These are phyloP conservation scores for Arthrobotrys entomopaga DNA, from an alignment of 2,329 filamentous ascomycete genomes.

Conservation along the genomic window DNA sequence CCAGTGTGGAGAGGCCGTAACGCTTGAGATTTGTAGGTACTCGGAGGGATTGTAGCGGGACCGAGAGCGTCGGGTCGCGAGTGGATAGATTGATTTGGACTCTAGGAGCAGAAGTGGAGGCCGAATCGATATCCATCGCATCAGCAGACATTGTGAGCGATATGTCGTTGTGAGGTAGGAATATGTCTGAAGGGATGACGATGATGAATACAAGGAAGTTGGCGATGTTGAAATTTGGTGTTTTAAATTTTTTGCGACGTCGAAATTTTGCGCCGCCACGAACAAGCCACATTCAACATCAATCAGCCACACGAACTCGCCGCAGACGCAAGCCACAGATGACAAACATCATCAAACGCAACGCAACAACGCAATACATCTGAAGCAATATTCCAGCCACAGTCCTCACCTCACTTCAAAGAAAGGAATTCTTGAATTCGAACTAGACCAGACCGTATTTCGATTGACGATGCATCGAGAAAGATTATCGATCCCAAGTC, in stretches of 20 bases:
- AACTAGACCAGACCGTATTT: too few species aligned
- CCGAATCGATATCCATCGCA: slow-evolving; percentile 41
- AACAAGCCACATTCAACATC: neutral
- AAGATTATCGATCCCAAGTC: too few species aligned
- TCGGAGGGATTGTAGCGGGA: slow-evolving; percentile 64
- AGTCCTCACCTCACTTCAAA: too few species aligned
- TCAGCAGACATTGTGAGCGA: slow-evolving; percentile 21
- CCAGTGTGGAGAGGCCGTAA: slow-evolving; percentile 75
- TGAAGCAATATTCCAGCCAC: too few species aligned
- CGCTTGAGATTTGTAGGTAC: slow-evolving; percentile 68
- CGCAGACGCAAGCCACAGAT: slow-evolving; percentile 6
- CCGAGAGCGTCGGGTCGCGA: slow-evolving; percentile 70
- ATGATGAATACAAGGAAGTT: slow-evolving; percentile 13
- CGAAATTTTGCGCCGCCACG: slow-evolving; percentile 1
- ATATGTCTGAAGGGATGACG: neutral
- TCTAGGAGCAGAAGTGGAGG: slow-evolving; percentile 63
- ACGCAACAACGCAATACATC: slow-evolving; percentile 21
- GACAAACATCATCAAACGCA: slow-evolving; percentile 10
- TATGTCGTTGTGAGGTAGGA: neutral
- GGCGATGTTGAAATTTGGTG: slow-evolving; percentile 15
- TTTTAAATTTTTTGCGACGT: neutral
- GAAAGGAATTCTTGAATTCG: too few species aligned
- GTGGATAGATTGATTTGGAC: slow-evolving; percentile 76
- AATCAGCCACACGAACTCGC: too few species aligned
- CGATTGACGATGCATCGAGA: too few species aligned